These are phyloP conservation scores for Solanum neorickii DNA, from an alignment of 257 asterid species.

Conservation along the genomic window DNA sequence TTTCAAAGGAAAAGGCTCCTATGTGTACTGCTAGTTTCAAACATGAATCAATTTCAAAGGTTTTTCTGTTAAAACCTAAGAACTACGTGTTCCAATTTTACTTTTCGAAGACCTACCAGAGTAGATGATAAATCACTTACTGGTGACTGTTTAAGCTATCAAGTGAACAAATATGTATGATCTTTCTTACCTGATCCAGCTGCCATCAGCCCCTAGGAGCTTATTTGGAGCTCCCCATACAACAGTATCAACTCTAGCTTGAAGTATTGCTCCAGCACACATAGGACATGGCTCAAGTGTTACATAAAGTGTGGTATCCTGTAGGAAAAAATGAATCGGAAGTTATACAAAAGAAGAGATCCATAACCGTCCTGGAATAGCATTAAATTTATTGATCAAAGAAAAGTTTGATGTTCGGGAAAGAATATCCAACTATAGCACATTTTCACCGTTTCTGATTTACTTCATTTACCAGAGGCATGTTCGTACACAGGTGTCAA, in stretches of 20 bases:
- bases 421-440: background rate
- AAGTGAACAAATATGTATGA: background rate
- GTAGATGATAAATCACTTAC: background rate
- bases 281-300: conserved; percentile 99
- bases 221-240: conserved; percentile 99
- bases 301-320: conserved; percentile 81
- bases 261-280: conserved; percentile 99
- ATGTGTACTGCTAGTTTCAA: background rate
- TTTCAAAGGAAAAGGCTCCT: background rate
- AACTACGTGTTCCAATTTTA: background rate
- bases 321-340: conserved; percentile 1
- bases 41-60: background rate
- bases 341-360: background rate
- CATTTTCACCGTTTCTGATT: background rate
- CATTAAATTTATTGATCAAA: background rate
- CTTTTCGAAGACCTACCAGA: background rate
- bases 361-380: background rate
- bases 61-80: background rate
- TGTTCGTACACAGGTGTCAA: background rate
- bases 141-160: background rate
- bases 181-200: conserved; percentile 83
- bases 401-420: background rate
- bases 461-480: background rate
- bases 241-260: conserved; percentile 82
- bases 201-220: conserved; percentile 99